Percentiles rank a stretch among this genome's conserved stretches.
phyloP scores from a whole-genome alignment of 1,139 yeast genomes.

The Hyphopichia burtonii region DNA sequence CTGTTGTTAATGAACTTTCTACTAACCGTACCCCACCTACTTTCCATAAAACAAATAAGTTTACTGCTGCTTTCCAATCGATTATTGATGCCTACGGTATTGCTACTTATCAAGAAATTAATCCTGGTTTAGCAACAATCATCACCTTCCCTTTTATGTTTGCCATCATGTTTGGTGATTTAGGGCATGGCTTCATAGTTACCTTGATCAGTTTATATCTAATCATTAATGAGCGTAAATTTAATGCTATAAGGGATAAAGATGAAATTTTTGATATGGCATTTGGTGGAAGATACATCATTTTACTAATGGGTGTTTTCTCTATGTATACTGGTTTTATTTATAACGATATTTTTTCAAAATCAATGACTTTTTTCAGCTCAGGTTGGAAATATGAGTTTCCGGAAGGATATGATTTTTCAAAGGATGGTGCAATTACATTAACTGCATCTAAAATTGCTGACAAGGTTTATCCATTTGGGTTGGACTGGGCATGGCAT shows the following conservation, averaged over 20 bases:
- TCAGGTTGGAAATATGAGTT: constrained; percentile 71
- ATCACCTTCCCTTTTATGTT: constrained; percentile 85
- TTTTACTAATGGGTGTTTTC: constrained; percentile 71
- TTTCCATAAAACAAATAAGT: constrained; percentile 71
- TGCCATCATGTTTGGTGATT: constrained; percentile 86
- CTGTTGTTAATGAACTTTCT: constrained; percentile 72
- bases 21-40: constrained; percentile 79
- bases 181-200: constrained; percentile 75
- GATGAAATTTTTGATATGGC: constrained; percentile 87
- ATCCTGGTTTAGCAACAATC: constrained; percentile 77
- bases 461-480: constrained; percentile 63
- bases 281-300: constrained; percentile 68
- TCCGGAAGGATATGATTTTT: constrained; percentile 48
- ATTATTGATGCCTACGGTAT: constrained; percentile 82
- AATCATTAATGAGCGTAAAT: constrained; percentile 59
- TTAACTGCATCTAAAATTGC: constrained; percentile 56
- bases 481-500: constrained; percentile 80
- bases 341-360: constrained; percentile 75
- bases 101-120: constrained; percentile 74
- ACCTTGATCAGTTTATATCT: constrained; percentile 57
- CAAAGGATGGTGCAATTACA: constrained; percentile 46
- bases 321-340: constrained; percentile 78
- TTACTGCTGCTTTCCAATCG: constrained; percentile 72
- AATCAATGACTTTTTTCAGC: constrained; percentile 68
- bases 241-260: constrained; percentile 55